Conservation (phyloP, 2,329 filamentous ascomycete genomes). For the Dissoconium aciculare region DNA sequence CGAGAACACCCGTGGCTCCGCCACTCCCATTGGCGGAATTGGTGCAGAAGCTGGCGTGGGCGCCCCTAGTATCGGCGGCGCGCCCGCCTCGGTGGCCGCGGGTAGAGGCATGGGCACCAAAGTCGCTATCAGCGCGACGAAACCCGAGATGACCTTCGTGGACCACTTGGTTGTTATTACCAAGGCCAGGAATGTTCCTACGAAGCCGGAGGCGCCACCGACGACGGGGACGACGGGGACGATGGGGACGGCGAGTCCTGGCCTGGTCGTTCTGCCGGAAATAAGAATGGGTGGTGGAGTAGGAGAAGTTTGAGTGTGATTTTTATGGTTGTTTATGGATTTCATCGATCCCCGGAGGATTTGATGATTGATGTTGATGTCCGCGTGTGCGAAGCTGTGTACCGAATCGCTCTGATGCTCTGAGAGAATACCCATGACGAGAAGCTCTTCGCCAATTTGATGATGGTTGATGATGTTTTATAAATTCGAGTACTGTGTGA, state of each 20-base stretch:
- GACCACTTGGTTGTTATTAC: conserved; percentile 25
- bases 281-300: neutral
- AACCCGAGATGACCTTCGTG: conserved; percentile 28
- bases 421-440: neutral
- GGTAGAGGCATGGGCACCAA: conserved; percentile 18
- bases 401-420: neutral
- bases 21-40: too few species aligned
- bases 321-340: too few species aligned
- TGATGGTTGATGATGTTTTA: neutral
- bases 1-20: too few species aligned
- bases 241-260: neutral
- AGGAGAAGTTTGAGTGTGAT: too few species aligned
- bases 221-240: neutral
- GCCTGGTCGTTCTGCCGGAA: neutral
- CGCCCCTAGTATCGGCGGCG: too few species aligned
- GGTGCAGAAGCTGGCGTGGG: too few species aligned
- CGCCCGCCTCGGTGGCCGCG: conserved; percentile 9
- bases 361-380: neutral
- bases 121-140: conserved; percentile 19
- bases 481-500: too few species aligned
- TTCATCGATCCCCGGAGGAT: too few species aligned
- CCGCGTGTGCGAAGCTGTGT: neutral
- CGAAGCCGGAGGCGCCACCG: conserved; percentile 1
- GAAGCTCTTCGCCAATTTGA: neutral
- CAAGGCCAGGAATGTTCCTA: conserved; percentile 16